Percentiles rank a stretch among this genome's conserved stretches.
These are phyloP conservation scores for Didymella lethalis DNA, from an alignment of 2,329 filamentous ascomycete species.

Conservation along the genomic window DNA sequence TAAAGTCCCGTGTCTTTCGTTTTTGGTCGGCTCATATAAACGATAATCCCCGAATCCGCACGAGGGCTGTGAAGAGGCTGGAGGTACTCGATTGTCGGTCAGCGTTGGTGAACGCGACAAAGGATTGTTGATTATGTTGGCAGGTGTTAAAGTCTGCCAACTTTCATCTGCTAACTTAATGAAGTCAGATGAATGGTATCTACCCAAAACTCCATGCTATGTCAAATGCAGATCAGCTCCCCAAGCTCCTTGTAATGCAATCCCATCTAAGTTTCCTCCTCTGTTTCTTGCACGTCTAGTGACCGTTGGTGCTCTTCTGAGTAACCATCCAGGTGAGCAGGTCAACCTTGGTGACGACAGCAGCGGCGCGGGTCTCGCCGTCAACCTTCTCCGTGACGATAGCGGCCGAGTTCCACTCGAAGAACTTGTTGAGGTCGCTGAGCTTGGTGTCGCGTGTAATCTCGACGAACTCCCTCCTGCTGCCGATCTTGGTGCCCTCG, in stretches of 20 bases:
- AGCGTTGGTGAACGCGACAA: background rate
- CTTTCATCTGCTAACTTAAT: slow-evolving; percentile 25
- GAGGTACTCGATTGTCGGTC: background rate
- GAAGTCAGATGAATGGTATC: slow-evolving; percentile 26
- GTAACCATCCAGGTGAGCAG: slow-evolving; percentile 86
- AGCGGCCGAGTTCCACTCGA: slow-evolving; percentile 97
- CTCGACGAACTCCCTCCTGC: slow-evolving; percentile 80
- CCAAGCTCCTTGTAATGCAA: background rate
- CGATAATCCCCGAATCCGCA: background rate
- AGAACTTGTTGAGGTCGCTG: slow-evolving; percentile 84
- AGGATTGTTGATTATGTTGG: slow-evolving; percentile 6
- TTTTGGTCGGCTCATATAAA: background rate
- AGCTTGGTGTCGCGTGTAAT: slow-evolving; percentile 92
- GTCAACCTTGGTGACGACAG: slow-evolving; percentile 96
- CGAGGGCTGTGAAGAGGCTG: background rate
- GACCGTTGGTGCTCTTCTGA: slow-evolving; percentile 24
- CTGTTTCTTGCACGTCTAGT: slow-evolving; percentile 6
- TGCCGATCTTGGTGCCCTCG: slow-evolving; percentile 31
- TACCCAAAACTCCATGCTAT: slow-evolving; percentile 21
- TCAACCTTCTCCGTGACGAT: slow-evolving; percentile 82
- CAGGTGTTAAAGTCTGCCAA: slow-evolving; percentile 24
- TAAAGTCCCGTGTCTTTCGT: too few species aligned
- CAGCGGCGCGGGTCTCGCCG: slow-evolving; percentile 75
- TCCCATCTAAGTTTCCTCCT: background rate
- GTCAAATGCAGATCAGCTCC: slow-evolving; percentile 6